These are phyloP conservation scores for Teunomyces atbi DNA, from an alignment of 805 yeast species.

Conservation along the genomic window DNA sequence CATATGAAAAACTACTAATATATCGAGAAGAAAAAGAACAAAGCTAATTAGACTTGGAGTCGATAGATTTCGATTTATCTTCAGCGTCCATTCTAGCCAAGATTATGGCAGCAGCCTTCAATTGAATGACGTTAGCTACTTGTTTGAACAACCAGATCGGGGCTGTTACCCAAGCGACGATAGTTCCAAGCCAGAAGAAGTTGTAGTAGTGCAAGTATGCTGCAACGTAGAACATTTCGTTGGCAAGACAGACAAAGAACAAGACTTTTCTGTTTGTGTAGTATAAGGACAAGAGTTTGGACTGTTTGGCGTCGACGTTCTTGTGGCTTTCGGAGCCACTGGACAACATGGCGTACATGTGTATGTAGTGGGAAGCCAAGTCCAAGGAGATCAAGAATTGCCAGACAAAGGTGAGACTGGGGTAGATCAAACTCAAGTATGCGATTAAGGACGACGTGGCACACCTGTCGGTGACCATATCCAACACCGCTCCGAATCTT, in stretches of 20 bases:
- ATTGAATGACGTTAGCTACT: constrained; percentile 81
- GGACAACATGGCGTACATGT: constrained; percentile 91
- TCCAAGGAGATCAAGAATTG: constrained; percentile 83
- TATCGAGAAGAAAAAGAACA: not conserved
- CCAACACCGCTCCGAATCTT: constrained; percentile 92
- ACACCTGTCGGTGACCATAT: constrained; percentile 98
- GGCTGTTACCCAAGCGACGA: constrained; percentile 56
- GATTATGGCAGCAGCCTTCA: constrained; percentile 77
- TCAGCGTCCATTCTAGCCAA: constrained; percentile 77
- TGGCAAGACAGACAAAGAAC: constrained; percentile 87
- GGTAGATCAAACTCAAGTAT: constrained; percentile 78
- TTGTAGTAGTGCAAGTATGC: constrained; percentile 74
- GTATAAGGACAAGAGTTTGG: constrained; percentile 75
- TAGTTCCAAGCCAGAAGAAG: constrained; percentile 58
- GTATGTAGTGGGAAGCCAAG: constrained; percentile 94
- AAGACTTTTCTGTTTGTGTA: constrained; percentile 82
- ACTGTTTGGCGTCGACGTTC: constrained; percentile 66
- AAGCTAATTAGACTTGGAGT: not conserved
- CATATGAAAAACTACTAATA: not conserved
- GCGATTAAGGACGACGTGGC: constrained; percentile 93
- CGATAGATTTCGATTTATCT: constrained; percentile 29
- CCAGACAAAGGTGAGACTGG: constrained; percentile 65
- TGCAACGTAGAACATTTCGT: constrained; percentile 91
- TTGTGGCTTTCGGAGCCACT: constrained; percentile 84
- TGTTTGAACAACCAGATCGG: constrained; percentile 94